phyloP scores from a whole-genome alignment of 257 asterid species.

The Paraleonurus japonicus region DNA sequence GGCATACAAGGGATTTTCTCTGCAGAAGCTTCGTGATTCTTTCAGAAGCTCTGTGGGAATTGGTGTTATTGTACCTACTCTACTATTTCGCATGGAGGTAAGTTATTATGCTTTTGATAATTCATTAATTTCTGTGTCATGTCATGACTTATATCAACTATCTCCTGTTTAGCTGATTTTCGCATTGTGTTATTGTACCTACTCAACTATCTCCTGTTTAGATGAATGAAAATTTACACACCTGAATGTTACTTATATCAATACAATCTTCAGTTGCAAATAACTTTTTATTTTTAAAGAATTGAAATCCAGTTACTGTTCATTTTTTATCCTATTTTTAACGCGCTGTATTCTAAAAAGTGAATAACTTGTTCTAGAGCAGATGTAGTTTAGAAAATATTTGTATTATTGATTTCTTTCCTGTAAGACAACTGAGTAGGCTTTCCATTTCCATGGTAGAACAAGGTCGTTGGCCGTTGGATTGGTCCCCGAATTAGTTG shows the following conservation, averaged over 20 bases:
- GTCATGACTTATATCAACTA: too few species aligned
- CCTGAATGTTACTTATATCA: background rate
- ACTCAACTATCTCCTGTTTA: slow-evolving; percentile 14
- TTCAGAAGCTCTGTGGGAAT: slow-evolving; percentile 75
- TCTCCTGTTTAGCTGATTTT: background rate
- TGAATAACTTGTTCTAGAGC: background rate
- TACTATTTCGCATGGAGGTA: slow-evolving; percentile 94
- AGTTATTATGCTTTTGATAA: slow-evolving; percentile 17
- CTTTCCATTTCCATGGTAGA: background rate
- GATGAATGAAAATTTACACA: background rate
- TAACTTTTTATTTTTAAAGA: background rate
- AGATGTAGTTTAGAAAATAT: background rate
- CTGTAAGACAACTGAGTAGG: background rate
- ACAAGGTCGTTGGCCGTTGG: background rate
- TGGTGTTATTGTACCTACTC: slow-evolving; percentile 85
- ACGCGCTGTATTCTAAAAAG: background rate
- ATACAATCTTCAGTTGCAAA: background rate
- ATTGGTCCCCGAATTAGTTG: too few species aligned
- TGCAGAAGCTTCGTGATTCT: slow-evolving; percentile 63
- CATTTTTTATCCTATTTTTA: background rate
- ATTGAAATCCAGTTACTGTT: background rate
- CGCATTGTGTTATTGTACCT: too few species aligned
- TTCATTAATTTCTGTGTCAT: background rate
- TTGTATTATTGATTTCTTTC: background rate
- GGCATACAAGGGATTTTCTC: slow-evolving; percentile 51